phyloP scores from a whole-genome alignment of 2,329 filamentous ascomycete species.

The Aspergillus aculeatus region DNA sequence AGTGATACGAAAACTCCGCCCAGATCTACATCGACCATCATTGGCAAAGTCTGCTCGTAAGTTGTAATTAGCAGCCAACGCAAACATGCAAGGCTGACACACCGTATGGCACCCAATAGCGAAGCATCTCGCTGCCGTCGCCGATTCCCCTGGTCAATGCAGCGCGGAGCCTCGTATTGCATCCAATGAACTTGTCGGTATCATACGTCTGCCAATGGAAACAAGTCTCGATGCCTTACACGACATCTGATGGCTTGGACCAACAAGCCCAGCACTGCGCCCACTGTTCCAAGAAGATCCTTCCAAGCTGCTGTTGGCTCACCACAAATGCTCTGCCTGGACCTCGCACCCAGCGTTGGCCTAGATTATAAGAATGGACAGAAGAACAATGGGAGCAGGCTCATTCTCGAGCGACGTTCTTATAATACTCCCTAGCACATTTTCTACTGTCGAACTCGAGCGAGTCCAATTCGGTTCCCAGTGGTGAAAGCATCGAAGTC shows the following conservation, averaged over 20 bases:
- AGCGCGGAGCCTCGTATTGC: not conserved
- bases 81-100: not conserved
- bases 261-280: not conserved
- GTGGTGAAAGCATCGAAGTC: not conserved
- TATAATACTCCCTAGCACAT: too few relatives aligned
- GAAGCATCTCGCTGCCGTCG: not conserved
- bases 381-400: not conserved
- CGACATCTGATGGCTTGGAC: not conserved
- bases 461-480: not conserved
- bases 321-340: not conserved
- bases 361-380: not conserved
- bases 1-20: not conserved
- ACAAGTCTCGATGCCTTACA: not conserved
- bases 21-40: not conserved
- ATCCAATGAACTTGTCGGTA: not conserved
- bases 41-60: not conserved
- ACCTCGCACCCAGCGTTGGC: not conserved
- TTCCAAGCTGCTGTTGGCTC: not conserved
- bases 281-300: not conserved
- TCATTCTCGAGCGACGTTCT: too few relatives aligned
- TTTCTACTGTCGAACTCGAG: too few relatives aligned
- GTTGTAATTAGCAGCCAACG: not conserved
- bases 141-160: not conserved
- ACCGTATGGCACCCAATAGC: not conserved
- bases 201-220: not conserved